Conservation (phyloP, 441 rosid genomes). For the Francoa sonchifolia region DNA sequence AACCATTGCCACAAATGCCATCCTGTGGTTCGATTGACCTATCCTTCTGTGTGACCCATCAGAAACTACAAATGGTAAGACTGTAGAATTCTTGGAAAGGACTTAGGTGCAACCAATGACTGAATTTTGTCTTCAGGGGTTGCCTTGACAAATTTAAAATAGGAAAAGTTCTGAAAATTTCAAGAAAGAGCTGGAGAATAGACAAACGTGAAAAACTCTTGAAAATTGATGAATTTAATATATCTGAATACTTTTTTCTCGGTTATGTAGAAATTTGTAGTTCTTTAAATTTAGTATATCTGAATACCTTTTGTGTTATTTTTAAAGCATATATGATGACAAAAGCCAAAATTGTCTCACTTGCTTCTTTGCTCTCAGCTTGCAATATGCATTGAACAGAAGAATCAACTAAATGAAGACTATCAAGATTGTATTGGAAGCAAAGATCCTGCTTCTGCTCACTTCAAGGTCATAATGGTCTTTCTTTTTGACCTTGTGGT, state of each 20-base stretch:
- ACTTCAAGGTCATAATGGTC: conserved; percentile 30
- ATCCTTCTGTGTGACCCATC: conserved; percentile 78
- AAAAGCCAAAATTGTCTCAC: conserved; percentile 7
- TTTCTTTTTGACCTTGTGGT: conserved; percentile 10
- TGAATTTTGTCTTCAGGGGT: too few relatives aligned
- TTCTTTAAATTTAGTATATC: too few relatives aligned
- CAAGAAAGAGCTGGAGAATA: too few relatives aligned
- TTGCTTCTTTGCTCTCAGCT: conserved; percentile 44
- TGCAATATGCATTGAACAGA: conserved; percentile 89
- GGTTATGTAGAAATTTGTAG: too few relatives aligned
- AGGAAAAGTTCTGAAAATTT: too few relatives aligned
- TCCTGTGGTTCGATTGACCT: conserved; percentile 60
- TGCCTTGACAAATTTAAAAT: too few relatives aligned
- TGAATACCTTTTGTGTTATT: too few relatives aligned
- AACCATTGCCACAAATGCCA: conserved; percentile 70
- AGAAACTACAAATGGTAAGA: conserved; percentile 96
- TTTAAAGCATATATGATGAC: conserved; percentile 1
- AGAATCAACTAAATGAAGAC: conserved; percentile 72
- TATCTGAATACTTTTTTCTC: too few relatives aligned
- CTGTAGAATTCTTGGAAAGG: too few relatives aligned
- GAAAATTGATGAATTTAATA: too few relatives aligned
- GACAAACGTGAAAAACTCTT: too few relatives aligned
- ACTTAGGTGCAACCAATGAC: too few relatives aligned
- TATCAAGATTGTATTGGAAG: conserved; percentile 77
- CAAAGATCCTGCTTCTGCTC: conserved; percentile 30